A percentile compares a stretch with the other conserved stretches of the same genome.
Evolutionary conservation across 2,329 filamentous ascomycete genomes (phyloP).

Genomic region (Paraphoma chrysanthemicola): DNA sequence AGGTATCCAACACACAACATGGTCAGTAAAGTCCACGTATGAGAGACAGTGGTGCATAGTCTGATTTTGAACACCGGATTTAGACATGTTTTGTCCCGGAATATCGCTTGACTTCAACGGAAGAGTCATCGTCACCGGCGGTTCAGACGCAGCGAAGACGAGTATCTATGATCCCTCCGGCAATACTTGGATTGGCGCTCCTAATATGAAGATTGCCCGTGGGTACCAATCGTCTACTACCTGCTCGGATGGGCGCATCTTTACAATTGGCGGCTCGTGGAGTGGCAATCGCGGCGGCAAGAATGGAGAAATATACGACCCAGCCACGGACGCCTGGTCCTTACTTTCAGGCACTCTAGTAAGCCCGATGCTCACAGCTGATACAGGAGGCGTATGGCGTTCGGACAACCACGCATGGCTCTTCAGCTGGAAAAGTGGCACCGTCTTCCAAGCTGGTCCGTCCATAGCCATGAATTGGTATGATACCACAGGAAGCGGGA

Average conservation of each 20-base stretch:
- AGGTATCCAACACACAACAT: constrained; percentile 53
- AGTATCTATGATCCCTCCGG: constrained; percentile 51
- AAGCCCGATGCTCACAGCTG: constrained; percentile 59
- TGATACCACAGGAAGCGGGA: constrained; percentile 53
- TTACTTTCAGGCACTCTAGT: constrained; percentile 53
- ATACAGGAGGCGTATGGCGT: constrained; percentile 53
- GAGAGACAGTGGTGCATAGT: neutral
- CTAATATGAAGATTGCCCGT: constrained; percentile 62
- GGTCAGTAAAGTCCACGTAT: constrained; percentile 15
- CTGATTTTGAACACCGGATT: neutral
- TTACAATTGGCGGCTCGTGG: constrained; percentile 66
- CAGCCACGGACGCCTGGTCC: constrained; percentile 56
- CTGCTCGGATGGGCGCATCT: constrained; percentile 61
- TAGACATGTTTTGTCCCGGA: constrained; percentile 64
- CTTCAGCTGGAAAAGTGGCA: constrained; percentile 57
- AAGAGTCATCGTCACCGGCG: constrained; percentile 62
- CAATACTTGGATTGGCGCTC: constrained; percentile 57
- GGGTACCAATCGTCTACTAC: constrained; percentile 64
- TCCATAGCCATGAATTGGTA: constrained; percentile 66
- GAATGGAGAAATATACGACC: constrained; percentile 60
- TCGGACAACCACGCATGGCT: constrained; percentile 64
- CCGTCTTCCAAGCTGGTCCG: constrained; percentile 64
- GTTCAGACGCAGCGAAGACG: constrained; percentile 57
- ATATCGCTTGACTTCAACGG: constrained; percentile 59
- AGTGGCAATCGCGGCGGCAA: constrained; percentile 59